Evolutionary conservation across 352 stramenopile genomes (phyloP).

Genomic region (Phytophthora fragariae): DNA sequence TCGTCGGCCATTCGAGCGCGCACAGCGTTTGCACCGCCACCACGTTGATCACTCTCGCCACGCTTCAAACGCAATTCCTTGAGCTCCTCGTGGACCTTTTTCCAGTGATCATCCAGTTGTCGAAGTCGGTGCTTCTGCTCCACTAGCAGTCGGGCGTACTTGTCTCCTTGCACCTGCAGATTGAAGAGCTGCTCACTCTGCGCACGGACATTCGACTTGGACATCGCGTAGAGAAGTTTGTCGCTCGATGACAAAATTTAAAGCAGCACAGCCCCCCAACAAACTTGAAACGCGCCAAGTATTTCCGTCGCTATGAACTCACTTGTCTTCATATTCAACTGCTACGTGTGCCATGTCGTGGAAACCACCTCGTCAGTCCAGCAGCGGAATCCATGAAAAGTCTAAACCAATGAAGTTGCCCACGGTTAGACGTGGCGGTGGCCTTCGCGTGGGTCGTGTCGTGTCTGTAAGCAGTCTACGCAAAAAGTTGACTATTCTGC

Average conservation of each 20-base stretch:
- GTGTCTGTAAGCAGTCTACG: conserved; percentile 48
- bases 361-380: conserved; percentile 27
- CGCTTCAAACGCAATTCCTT: conserved; percentile 71
- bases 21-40: conserved; percentile 75
- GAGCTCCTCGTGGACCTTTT: conserved; percentile 72
- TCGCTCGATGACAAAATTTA: no score
- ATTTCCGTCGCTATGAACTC: conserved; percentile 32
- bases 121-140: conserved; percentile 77
- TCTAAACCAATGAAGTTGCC: conserved; percentile 21
- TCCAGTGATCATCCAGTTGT: conserved; percentile 76
- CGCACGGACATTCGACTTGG: conserved; percentile 68
- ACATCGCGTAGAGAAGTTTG: conserved; percentile 35
- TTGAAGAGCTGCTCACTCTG: conserved; percentile 87
- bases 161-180: conserved; percentile 83
- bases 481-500: neutral
- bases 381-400: conserved; percentile 17
- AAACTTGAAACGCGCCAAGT: conserved; percentile 31
- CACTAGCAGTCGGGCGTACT: conserved; percentile 73
- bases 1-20: conserved; percentile 75
- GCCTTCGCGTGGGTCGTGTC: conserved; percentile 61
- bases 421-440: conserved; percentile 38
- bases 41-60: conserved; percentile 75
- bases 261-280: neutral
- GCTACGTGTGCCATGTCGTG: conserved; percentile 20
- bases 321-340: neutral